Conservation (phyloP, 768 basidiomycete genomes). For the Boletus eberwhitei region DNA sequence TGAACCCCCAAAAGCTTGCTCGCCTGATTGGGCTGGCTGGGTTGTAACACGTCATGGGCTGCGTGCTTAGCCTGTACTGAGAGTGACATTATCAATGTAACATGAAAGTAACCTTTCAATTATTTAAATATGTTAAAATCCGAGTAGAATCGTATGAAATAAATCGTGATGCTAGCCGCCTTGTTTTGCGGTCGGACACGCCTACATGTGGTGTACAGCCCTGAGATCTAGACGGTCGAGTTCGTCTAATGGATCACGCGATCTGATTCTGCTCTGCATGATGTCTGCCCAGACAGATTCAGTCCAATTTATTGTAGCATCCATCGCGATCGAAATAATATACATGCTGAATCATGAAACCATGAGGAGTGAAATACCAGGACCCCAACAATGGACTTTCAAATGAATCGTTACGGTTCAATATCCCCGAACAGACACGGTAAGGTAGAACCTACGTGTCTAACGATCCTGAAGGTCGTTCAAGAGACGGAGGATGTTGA, state of each 20-base stretch:
- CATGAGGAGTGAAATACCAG: slow-evolving; percentile 4
- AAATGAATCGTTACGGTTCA: not conserved
- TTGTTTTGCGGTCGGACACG: no score
- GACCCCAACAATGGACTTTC: not conserved
- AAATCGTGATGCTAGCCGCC: no score
- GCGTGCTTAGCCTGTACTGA: not conserved
- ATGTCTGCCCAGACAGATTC: not conserved
- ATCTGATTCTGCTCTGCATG: no score
- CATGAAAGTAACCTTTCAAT: no score
- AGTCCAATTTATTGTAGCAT: slow-evolving; percentile 5
- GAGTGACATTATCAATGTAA: not conserved
- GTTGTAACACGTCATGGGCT: not conserved
- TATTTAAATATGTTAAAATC: no score
- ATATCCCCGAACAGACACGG: not conserved
- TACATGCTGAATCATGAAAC: slow-evolving; percentile 15
- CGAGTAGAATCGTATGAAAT: no score
- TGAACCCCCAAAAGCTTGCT: slow-evolving; percentile 13
- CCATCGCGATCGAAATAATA: slow-evolving; percentile 15
- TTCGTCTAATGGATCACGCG: not conserved
- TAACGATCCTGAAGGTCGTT: slow-evolving; percentile 50
- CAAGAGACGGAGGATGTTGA: slow-evolving; percentile 81
- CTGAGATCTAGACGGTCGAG: no score
- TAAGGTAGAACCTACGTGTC: not conserved
- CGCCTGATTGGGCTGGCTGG: slow-evolving; percentile 5
- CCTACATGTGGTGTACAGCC: no score